Conservation (phyloP, 2,329 filamentous ascomycete genomes). For the Penicillium sp. region DNA sequence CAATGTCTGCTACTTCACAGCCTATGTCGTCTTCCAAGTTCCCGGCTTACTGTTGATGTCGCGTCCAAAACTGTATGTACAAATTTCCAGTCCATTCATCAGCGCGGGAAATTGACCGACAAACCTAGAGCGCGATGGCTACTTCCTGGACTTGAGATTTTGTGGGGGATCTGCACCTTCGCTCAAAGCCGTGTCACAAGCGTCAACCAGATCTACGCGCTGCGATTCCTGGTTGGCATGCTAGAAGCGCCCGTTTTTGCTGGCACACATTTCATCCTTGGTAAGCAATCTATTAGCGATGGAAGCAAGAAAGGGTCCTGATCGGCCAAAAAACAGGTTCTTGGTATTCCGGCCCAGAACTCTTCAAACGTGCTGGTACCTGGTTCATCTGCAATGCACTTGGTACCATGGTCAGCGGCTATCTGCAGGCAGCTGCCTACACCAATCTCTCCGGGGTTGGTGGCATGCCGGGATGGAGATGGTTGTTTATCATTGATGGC, state of each 20-base stretch:
- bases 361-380: conserved; percentile 59
- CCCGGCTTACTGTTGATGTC: conserved; percentile 37
- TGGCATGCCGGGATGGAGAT: conserved; percentile 57
- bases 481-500: conserved; percentile 63
- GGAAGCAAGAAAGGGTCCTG: neutral
- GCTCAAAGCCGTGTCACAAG: conserved; percentile 38
- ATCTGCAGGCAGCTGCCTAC: conserved; percentile 59
- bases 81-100: neutral
- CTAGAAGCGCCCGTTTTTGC: conserved; percentile 40
- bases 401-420: conserved; percentile 62
- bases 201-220: conserved; percentile 38
- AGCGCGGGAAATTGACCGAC: neutral
- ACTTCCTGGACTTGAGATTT: conserved; percentile 37
- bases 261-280: conserved; percentile 39
- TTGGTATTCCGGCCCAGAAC: conserved; percentile 51
- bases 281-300: conserved; percentile 14
- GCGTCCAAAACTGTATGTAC: conserved; percentile 30
- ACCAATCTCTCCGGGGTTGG: conserved; percentile 55
- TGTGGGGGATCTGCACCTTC: conserved; percentile 43
- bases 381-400: conserved; percentile 59
- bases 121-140: conserved; percentile 32
- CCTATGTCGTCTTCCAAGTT: conserved; percentile 39
- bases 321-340: conserved; percentile 26
- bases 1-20: conserved; percentile 37
- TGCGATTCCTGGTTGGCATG: conserved; percentile 42